phyloP scores from a whole-genome alignment of 805 yeast species.

The Hanseniaspora pseudoguilliermondii region DNA sequence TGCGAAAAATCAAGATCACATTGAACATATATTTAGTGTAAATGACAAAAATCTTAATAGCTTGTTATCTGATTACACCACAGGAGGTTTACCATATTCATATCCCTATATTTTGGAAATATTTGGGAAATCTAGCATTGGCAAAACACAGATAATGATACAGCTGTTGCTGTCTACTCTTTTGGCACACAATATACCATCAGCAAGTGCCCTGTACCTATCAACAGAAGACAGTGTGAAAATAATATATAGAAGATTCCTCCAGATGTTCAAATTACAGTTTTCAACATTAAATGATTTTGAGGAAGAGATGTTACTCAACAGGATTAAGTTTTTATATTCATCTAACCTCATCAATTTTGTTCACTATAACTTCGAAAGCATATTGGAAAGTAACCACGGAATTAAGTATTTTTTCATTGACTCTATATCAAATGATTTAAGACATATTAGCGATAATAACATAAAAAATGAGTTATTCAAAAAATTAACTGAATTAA shows the following conservation, averaged over 20 bases:
- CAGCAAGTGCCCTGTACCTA: not conserved
- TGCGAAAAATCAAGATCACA: not conserved
- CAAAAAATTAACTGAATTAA: not conserved
- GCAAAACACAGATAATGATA: conserved; percentile 10
- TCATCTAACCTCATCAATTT: conserved; percentile 3
- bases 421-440: conserved; percentile 10
- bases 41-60: not conserved
- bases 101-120: conserved; percentile 9
- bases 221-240: conserved; percentile 10
- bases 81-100: not conserved
- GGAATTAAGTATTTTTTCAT: conserved; percentile 2
- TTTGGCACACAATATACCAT: not conserved
- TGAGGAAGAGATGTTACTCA: not conserved
- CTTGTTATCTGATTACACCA: not conserved
- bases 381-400: not conserved
- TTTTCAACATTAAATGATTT: not conserved
- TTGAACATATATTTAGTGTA: not conserved
- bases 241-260: conserved; percentile 8
- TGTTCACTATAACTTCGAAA: conserved; percentile 2
- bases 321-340: conserved; percentile 5
- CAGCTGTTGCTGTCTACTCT: conserved; percentile 3
- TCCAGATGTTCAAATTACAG: conserved; percentile 5
- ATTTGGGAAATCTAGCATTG: conserved; percentile 10
- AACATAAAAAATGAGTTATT: conserved; percentile 1
- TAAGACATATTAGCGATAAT: conserved; percentile 8